Evolutionary conservation across 495 filamentous ascomycete genomes (phyloP), one percentile per base, ranked within the genome.

Genomic region (Staphylotrichum longicolle): DNA sequence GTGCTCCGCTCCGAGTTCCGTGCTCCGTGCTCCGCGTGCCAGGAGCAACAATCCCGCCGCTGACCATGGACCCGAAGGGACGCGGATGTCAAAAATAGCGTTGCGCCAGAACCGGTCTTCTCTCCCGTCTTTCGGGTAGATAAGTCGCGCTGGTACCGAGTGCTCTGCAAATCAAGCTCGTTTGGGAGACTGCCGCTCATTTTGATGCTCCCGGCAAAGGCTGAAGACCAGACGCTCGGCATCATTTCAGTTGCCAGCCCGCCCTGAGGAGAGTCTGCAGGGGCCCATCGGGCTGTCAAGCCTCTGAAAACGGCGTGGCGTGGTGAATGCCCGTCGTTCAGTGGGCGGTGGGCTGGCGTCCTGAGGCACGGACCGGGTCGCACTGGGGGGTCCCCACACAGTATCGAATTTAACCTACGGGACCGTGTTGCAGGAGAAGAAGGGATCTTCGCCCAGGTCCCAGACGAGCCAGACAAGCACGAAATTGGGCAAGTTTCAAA

Each of bases 41-140:
- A 49, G 37, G 52, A 55, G 40, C 39, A 56, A 57, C 57, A 64
- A 57, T 57, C 57, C 45, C 30, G 50, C 61, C 44, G 61, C 30
- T 60, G 62, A 59, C 51, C 56, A 63, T 55, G 37, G 37, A 10
- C 37, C 37, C 5, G 41, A 56, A 50, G 30, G 61, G 42, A 45
- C 53, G 33, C 37, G 45, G 37, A 62, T 54, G 53, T 46, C 61
- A 58, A 58, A 53, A 53, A 58, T 57, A 48, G 54, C 2, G 30
- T 32, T 20, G 27, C 60, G 51, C 54, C 35, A 57, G 10, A 5
- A 56, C 20, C 20, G 20, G 20, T 27, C 20, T 27, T 1, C 20
- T 27, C 20, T 27, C 20, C 20, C 20, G 20, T 27, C 20, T 27
- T 54, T 54, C 12, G 52, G 40, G 41, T 45, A 15, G 54, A 56